Evolutionary conservation across 1,284 basidiomycete genomes (phyloP).

Genomic region (Ustilago nuda): DNA sequence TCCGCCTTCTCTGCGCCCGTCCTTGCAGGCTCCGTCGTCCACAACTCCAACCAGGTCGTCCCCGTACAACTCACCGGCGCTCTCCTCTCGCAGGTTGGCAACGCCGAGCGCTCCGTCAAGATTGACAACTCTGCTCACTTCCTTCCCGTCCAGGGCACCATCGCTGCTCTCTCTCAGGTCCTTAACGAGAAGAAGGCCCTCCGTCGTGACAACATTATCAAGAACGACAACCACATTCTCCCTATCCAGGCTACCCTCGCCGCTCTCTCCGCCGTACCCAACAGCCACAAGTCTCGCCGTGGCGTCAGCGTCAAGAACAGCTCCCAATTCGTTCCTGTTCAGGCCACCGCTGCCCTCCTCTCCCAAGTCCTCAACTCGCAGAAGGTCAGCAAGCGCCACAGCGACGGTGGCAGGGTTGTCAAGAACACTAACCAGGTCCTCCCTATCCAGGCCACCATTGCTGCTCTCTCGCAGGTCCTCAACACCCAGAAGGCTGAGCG

Average conservation of each 20-base stretch:
- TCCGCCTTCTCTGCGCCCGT: slow-evolving; percentile 49
- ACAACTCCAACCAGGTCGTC: slow-evolving; percentile 48
- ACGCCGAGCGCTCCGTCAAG: slow-evolving; percentile 36
- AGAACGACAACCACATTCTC: slow-evolving; percentile 35
- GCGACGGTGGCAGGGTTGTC: slow-evolving; percentile 10
- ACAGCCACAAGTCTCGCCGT: slow-evolving; percentile 30
- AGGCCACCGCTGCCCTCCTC: slow-evolving; percentile 34
- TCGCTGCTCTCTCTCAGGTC: slow-evolving; percentile 40
- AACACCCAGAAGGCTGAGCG: slow-evolving; percentile 33
- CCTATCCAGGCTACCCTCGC: slow-evolving; percentile 33
- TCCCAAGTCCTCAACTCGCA: slow-evolving; percentile 32
- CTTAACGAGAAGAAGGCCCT: slow-evolving; percentile 35
- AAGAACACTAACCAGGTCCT: slow-evolving; percentile 37
- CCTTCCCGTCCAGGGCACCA: slow-evolving; percentile 35
- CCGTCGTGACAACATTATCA: slow-evolving; percentile 30
- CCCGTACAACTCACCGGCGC: slow-evolving; percentile 45
- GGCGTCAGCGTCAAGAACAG: slow-evolving; percentile 23
- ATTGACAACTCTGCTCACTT: slow-evolving; percentile 46
- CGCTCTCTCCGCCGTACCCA: slow-evolving; percentile 26
- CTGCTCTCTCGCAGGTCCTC: slow-evolving; percentile 34
- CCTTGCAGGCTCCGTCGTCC: slow-evolving; percentile 31
- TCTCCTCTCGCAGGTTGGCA: slow-evolving; percentile 41
- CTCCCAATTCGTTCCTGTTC: slow-evolving; percentile 27
- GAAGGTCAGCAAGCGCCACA: slow-evolving; percentile 13
- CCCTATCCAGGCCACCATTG: slow-evolving; percentile 41